Evolutionary conservation across 495 filamentous ascomycete species (phyloP).

Genomic region (Podospora bellae-mahoneyi): DNA sequence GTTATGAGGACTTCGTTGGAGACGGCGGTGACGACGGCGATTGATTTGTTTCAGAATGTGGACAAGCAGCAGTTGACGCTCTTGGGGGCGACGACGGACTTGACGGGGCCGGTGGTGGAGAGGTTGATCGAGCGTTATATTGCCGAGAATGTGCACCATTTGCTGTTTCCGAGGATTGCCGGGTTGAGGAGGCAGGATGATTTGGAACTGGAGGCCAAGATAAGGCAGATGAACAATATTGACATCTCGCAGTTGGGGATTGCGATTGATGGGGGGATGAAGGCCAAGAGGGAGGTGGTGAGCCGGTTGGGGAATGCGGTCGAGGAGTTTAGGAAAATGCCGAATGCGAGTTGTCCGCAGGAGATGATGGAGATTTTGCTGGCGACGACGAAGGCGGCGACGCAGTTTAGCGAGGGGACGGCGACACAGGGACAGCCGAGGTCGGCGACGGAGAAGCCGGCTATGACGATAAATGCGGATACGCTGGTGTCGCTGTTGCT

Average conservation of each 20-base stretch:
- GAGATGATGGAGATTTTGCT: conserved; percentile 91
- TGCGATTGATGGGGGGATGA: conserved; percentile 65
- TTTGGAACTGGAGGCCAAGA: conserved; percentile 83
- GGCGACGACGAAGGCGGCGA: conserved; percentile 80
- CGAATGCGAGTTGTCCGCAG: conserved; percentile 78
- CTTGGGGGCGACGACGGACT: conserved; percentile 85
- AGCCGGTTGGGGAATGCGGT: conserved; percentile 70
- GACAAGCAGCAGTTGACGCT: conserved; percentile 93
- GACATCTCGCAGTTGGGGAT: conserved; percentile 95
- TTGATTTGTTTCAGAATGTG: conserved; percentile 91
- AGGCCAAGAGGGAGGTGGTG: conserved; percentile 69
- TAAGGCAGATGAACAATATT: conserved; percentile 86
- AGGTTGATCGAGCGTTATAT: conserved; percentile 93
- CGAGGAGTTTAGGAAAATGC: conserved; percentile 86
- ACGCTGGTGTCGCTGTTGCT: conserved; percentile 89
- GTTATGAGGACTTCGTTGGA: conserved; percentile 81
- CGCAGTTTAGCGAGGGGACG: conserved; percentile 50
- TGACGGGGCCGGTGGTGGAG: conserved; percentile 90
- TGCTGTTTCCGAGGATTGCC: conserved; percentile 75
- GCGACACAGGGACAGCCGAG: conserved; percentile 22
- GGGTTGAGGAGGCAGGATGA: conserved; percentile 76
- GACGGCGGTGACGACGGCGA: conserved; percentile 86
- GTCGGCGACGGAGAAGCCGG: conserved; percentile 40
- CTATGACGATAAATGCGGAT: conserved; percentile 91
- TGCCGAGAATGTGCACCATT: conserved; percentile 86